These are phyloP conservation scores for Sporothrix sp. DNA, from an alignment of 2,329 filamentous ascomycete species.

Conservation along the genomic window DNA sequence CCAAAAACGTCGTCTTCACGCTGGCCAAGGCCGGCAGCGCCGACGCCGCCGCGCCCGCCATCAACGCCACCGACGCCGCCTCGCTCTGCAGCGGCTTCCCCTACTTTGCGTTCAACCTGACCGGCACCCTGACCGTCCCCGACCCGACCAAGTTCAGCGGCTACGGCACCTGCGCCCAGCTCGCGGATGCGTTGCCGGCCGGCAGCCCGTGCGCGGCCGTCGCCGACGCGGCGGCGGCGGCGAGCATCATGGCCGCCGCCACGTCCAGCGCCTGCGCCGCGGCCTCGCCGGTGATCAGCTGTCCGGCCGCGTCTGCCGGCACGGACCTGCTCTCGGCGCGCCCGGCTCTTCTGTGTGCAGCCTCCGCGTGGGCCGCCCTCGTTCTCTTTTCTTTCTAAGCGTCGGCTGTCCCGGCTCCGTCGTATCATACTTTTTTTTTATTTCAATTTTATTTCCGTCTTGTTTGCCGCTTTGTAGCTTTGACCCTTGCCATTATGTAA, in stretches of 20 bases:
- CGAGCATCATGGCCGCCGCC: conserved; percentile 16
- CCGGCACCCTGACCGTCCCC: conserved; percentile 5
- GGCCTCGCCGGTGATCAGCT: background rate
- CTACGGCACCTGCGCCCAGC: conserved; percentile 2
- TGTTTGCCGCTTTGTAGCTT: too few species aligned
- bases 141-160: conserved; percentile 2
- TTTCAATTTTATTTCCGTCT: too few species aligned
- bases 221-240: conserved; percentile 15
- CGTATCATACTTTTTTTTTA: too few species aligned
- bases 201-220: conserved; percentile 18
- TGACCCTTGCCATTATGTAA: too few species aligned
- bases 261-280: background rate
- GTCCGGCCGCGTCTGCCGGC: background rate
- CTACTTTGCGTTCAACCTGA: conserved; percentile 10
- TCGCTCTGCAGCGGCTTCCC: background rate
- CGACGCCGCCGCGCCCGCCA: background rate
- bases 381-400: too few species aligned
- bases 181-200: conserved; percentile 9
- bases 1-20: background rate
- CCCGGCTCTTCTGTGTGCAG: background rate
- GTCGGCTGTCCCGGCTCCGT: too few species aligned
- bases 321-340: background rate
- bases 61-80: background rate
- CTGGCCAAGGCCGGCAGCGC: background rate
- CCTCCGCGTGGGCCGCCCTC: too few species aligned